Evolutionary conservation across 345 rosid genomes (phyloP).

Genomic region (Schrenkiella parvula): DNA sequence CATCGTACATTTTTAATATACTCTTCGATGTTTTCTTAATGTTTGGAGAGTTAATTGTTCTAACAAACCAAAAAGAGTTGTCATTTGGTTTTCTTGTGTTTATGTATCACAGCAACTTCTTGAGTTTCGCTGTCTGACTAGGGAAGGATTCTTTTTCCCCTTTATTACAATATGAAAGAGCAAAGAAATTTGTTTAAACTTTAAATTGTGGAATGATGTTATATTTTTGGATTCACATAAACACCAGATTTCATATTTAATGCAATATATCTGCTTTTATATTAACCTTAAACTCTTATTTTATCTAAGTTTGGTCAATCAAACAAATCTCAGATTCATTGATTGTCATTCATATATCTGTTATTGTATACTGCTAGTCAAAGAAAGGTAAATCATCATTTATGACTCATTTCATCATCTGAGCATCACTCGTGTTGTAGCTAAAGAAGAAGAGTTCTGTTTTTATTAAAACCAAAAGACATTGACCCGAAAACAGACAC

Average conservation of each 20-base stretch:
- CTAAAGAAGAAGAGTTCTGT: background rate
- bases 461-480: conserved; percentile 11
- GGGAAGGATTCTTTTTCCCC: background rate
- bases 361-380: background rate
- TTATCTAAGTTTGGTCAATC: background rate
- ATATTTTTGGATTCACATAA: background rate
- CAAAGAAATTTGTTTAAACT: background rate
- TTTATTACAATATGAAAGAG: conserved; percentile 3
- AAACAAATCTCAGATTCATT: background rate
- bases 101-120: conserved; percentile 6
- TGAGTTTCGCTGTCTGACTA: conserved; percentile 16
- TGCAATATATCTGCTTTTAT: background rate
- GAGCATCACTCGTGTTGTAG: background rate
- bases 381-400: background rate
- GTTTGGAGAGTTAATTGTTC: conserved; percentile 21
- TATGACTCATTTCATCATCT: background rate
- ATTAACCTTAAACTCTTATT: too few relatives aligned
- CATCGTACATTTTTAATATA: conserved; percentile 23
- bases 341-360: background rate
- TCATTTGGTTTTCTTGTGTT: conserved; percentile 11
- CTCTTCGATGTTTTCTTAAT: background rate
- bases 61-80: conserved; percentile 10
- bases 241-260: background rate
- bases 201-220: background rate
- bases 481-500: background rate